phyloP scores from a whole-genome alignment of 768 basidiomycete species.

The Dictyophora rubrovolvata region DNA sequence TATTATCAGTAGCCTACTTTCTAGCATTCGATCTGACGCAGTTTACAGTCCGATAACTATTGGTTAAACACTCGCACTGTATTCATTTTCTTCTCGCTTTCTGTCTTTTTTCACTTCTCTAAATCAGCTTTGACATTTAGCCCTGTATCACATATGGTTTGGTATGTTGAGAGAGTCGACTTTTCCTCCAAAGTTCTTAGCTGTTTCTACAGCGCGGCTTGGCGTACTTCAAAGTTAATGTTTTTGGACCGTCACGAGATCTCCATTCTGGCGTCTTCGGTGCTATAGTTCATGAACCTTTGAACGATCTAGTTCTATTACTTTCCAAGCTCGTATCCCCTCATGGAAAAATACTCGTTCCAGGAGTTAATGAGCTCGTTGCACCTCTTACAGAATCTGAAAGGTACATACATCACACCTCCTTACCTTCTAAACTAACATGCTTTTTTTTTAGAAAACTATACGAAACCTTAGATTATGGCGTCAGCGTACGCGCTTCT shows the following conservation, averaged over 20 bases:
- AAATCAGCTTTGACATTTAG: background rate
- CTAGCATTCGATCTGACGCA: background rate
- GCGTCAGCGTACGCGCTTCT: constrained; percentile 12
- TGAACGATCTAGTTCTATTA: constrained; percentile 82
- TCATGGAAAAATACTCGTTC: constrained; percentile 75
- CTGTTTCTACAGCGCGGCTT: constrained; percentile 49
- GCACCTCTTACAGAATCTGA: constrained; percentile 63
- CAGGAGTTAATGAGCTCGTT: constrained; percentile 83
- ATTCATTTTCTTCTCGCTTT: background rate
- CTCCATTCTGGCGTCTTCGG: constrained; percentile 88
- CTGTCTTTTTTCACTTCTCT: background rate
- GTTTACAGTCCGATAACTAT: constrained; percentile 78
- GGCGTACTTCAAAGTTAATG: constrained; percentile 72
- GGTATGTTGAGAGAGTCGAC: constrained; percentile 1
- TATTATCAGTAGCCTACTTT: constrained; percentile 25
- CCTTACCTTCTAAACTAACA: background rate
- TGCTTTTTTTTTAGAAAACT: constrained; percentile 34
- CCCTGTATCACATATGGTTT: constrained; percentile 81
- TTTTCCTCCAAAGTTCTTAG: background rate
- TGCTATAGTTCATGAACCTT: constrained; percentile 75
- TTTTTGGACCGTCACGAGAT: constrained; percentile 79
- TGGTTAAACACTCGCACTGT: constrained; percentile 78
- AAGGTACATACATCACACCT: constrained; percentile 27
- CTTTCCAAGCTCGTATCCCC: constrained; percentile 79
- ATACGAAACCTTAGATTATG: constrained; percentile 68